phyloP scores from a whole-genome alignment of 1,284 basidiomycete species.

The Bjerkandera adusta region DNA sequence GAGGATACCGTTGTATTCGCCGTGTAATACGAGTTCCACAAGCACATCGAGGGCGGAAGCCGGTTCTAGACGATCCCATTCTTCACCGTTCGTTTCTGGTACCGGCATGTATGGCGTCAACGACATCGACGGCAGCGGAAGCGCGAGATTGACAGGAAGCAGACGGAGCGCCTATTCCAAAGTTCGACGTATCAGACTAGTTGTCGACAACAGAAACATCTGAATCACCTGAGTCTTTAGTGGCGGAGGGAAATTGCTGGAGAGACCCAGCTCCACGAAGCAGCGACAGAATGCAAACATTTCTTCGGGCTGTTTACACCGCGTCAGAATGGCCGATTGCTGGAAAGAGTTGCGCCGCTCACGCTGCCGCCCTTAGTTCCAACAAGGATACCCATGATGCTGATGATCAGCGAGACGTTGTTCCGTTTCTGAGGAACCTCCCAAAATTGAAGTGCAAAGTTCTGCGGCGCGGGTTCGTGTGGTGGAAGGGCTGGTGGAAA shows the following conservation, averaged over 20 bases:
- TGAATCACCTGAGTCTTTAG: conserved; percentile 78
- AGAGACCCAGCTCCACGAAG: conserved; percentile 84
- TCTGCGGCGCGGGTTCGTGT: conserved; percentile 76
- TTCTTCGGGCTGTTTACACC: conserved; percentile 47
- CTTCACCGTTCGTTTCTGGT: conserved; percentile 82
- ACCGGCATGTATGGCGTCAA: conserved; percentile 81
- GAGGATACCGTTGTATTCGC: conserved; percentile 72
- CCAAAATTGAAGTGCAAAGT: conserved; percentile 97
- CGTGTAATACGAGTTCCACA: conserved; percentile 70
- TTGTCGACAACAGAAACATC: background rate
- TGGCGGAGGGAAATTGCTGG: conserved; percentile 86
- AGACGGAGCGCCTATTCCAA: conserved; percentile 56
- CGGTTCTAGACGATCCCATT: conserved; percentile 79
- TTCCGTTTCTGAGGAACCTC: conserved; percentile 76
- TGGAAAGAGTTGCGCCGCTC: conserved; percentile 26
- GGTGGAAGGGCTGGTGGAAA: conserved; percentile 75
- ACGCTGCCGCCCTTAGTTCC: conserved; percentile 72
- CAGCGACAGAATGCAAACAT: conserved; percentile 74
- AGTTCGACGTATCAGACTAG: background rate
- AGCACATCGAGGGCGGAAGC: conserved; percentile 75
- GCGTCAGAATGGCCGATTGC: background rate
- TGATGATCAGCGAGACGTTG: conserved; percentile 71
- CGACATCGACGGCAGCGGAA: conserved; percentile 59
- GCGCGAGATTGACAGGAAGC: conserved; percentile 58
- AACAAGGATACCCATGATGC: conserved; percentile 76